A percentile compares a stretch with the other conserved stretches of the same genome.
Conservation (phyloP, 192 early-diverging fungal genomes). For the Geosiphon pyriformis region DNA sequence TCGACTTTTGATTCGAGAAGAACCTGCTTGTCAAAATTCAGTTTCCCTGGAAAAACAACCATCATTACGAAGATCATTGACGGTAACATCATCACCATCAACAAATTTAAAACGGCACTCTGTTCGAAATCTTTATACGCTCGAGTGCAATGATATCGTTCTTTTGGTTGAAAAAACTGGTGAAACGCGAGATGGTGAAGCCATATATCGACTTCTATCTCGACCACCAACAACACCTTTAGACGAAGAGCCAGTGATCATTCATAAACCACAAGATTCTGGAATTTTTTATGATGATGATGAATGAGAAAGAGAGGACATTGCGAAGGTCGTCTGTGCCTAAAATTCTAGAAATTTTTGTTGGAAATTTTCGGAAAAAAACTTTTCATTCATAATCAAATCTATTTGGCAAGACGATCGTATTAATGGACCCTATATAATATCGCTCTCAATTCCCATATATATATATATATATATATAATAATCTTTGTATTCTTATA, state of each 20-base stretch:
- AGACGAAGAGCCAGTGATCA: conserved; percentile 1
- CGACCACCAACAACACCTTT: background rate
- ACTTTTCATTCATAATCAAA: too few relatives aligned
- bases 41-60: conserved; percentile 3
- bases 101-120: conserved; percentile 19
- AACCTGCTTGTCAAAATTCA: conserved; percentile 17
- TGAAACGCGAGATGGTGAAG: conserved; percentile 1
- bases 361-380: too few relatives aligned
- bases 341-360: too few relatives aligned
- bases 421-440: too few relatives aligned
- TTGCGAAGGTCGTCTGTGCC: too few relatives aligned
- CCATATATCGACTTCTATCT: conserved; percentile 9
- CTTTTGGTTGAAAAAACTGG: conserved; percentile 23
- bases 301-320: too few relatives aligned
- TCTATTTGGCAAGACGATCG: too few relatives aligned
- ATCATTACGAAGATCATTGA: conserved; percentile 21
- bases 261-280: conserved; percentile 21
- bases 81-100: conserved; percentile 5
- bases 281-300: conserved; percentile 1
- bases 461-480: too few relatives aligned
- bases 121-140: conserved; percentile 24
- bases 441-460: too few relatives aligned
- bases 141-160: conserved; percentile 26
- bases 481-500: too few relatives aligned
- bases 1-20: conserved; percentile 12